Base-by-base conservation (phyloP, 768 basidiomycete genomes). In the Trichaptum fuscoviolaceum region DNA sequence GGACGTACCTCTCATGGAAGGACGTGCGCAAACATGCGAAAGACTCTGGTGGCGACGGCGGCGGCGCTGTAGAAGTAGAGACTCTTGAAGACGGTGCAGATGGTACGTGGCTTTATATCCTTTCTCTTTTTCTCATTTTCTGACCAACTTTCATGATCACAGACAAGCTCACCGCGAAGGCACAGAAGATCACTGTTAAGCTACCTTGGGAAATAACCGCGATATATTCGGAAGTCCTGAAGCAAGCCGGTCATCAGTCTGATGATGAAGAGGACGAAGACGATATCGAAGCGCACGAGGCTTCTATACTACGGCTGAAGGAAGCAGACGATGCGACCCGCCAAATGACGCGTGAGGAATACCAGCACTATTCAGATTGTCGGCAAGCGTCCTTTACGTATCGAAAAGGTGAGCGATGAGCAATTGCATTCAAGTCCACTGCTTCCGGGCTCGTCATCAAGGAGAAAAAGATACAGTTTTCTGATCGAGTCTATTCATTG, bases 241-340 rank as follows among this genome's bases (percentile, higher is more conserved):
- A 82, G 65, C 83, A 87, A 67, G 87, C 81, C 64, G 89, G 88
- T 7, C 90, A 92, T 69, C 91, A 93, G 63, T 89, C 89, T n/a
- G 95, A 96, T 69, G 93, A 95, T 67, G 95, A 96, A 74, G 95
- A 96, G 74, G 96, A 97, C 71, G 95, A 96, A 69, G 95, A 96
- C 70, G 95, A 96, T 71, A 88, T 95, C 30, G 96, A 97, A 75
- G 96, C 96, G 0, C 92, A 95, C 74, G 94, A 96, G 74, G 95
- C 94, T 17, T 95, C 92, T n/a, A 88, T 96, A 63, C 88, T 90
- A 72, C 86, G 95, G 20, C 79, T 97, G 58, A 90, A 91, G 89
- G 95, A 97, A 83, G 94, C 95, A 1, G 96, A 99, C 77, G 93
- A 95, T 69, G 90, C 94, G 12, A 98, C 96, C 1, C 85, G 93